phyloP scores from a whole-genome alignment of 768 basidiomycete species.

The Russula vinacea region DNA sequence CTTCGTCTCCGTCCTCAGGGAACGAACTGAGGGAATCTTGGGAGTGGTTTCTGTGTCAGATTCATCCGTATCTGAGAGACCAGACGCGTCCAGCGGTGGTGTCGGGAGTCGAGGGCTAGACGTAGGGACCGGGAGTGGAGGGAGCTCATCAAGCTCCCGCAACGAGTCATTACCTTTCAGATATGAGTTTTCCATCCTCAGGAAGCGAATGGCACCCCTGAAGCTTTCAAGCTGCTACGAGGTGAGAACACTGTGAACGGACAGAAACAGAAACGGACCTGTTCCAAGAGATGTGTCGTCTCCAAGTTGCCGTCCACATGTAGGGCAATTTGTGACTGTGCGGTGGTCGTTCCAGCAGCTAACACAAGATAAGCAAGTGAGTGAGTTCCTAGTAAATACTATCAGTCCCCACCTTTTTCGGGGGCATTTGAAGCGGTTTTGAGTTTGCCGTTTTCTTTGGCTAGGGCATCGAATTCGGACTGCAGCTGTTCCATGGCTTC shows the following conservation, averaged over 20 bases:
- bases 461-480: slow-evolving; percentile 78
- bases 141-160: slow-evolving; percentile 72
- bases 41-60: slow-evolving; percentile 46
- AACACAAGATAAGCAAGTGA: slow-evolving; percentile 20
- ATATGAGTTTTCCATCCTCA: slow-evolving; percentile 91
- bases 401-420: slow-evolving; percentile 56
- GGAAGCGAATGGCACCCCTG: slow-evolving; percentile 86
- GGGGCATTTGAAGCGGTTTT: slow-evolving; percentile 63
- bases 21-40: slow-evolving; percentile 54
- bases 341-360: slow-evolving; percentile 48
- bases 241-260: slow-evolving; percentile 22
- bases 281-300: slow-evolving; percentile 83
- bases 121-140: slow-evolving; percentile 55
- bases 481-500: slow-evolving; percentile 94
- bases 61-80: slow-evolving; percentile 62
- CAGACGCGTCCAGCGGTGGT: slow-evolving; percentile 65
- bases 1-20: slow-evolving; percentile 79
- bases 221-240: slow-evolving; percentile 75
- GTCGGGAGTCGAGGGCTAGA: slow-evolving; percentile 51
- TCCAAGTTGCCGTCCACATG: slow-evolving; percentile 79
- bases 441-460: slow-evolving; percentile 84
- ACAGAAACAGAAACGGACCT: slow-evolving; percentile 46
- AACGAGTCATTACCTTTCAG: slow-evolving; percentile 92
- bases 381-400: background rate
- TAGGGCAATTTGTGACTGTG: slow-evolving; percentile 56